Base-by-base conservation (phyloP, 2,329 filamentous ascomycete genomes). In the Talaromyces albobiverticillius region DNA sequence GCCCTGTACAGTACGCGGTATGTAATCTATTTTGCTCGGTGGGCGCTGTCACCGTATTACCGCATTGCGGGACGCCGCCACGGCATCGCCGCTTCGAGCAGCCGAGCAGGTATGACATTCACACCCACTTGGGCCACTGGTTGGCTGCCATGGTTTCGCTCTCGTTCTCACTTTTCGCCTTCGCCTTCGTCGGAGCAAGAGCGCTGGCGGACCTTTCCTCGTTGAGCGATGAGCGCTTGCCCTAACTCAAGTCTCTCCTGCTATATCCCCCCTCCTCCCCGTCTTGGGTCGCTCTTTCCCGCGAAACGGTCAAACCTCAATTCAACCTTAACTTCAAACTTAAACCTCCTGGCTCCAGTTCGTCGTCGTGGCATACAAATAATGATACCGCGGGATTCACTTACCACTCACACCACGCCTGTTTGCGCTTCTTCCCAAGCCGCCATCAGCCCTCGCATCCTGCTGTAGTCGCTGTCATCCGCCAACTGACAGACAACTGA, bases 61-160 rank as follows among this genome's bases (percentile, higher is more conserved):
- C n/a, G n/a, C n/a, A n/a, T n/a, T n/a, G 16, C 16, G 36, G 36
- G 7, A 20, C 18, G n/a, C n/a, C n/a, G 10, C 11, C 22, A n/a
- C 52, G 46, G 52, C 46, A 49, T 54, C 46, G 52, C 52, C 52
- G 46, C 52, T 54, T 54, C 38, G 29, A 49, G 46, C n/a, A 46
- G 31, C 45, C n/a, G n/a, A n/a, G n/a, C n/a, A n/a, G 41, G 20
- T 38, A 9, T 25, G 14, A 22, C n/a, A 16, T 20, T 29, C 46
- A 31, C 14, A n/a, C 32, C 32, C 32, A 34, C 32, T n/a, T 34
- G 32, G 32, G 4, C 29, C 29, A 32, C 14, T n/a, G n/a, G n/a
- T n/a, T n/a, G n/a, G n/a, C n/a, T n/a, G n/a, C n/a, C n/a, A n/a
- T n/a, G n/a, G 42, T 41, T 41, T 47, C 43, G 32, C 16, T 45